Percentiles rank a stretch among this genome's conserved stretches.
These are phyloP conservation scores for Amylocarpus encephaloides DNA, from an alignment of 2,329 filamentous ascomycete genomes.

Conservation along the genomic window DNA sequence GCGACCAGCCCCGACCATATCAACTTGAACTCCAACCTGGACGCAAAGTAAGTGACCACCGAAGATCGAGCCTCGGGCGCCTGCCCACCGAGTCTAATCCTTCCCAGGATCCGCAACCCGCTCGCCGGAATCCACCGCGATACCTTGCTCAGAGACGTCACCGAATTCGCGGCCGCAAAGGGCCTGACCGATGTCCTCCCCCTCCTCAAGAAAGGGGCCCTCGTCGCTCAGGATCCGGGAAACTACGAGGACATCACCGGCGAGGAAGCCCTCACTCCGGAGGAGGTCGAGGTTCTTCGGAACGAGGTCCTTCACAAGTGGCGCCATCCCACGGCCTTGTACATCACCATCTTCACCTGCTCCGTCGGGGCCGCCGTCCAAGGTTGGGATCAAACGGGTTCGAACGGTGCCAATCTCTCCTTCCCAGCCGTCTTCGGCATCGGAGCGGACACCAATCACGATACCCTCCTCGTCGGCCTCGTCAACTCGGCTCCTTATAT, in stretches of 20 bases:
- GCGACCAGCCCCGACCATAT: constrained; percentile 9
- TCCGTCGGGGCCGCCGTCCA: constrained; percentile 66
- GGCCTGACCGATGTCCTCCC: constrained; percentile 50
- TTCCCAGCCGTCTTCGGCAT: constrained; percentile 42
- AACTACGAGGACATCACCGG: constrained; percentile 55
- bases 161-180: constrained; percentile 54
- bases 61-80: no score
- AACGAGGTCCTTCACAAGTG: constrained; percentile 64
- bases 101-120: constrained; percentile 46
- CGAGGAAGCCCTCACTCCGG: constrained; percentile 50
- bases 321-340: constrained; percentile 55
- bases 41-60: constrained; percentile 20
- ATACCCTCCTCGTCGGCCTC: constrained; percentile 52
- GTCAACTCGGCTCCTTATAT: constrained; percentile 45
- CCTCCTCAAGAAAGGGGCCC: constrained; percentile 61
- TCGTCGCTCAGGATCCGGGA: constrained; percentile 65
- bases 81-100: constrained; percentile 6
- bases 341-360: constrained; percentile 61
- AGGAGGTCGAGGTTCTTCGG: constrained; percentile 55
- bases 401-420: constrained; percentile 43
- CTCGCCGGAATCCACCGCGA: constrained; percentile 48
- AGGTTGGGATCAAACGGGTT: constrained; percentile 40
- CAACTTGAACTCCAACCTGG: constrained; percentile 20
- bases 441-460: constrained; percentile 33
- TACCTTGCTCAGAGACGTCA: constrained; percentile 47